phyloP scores from a whole-genome alignment of 169 alveolate genomes.

The Plasmodium coatneyi region DNA sequence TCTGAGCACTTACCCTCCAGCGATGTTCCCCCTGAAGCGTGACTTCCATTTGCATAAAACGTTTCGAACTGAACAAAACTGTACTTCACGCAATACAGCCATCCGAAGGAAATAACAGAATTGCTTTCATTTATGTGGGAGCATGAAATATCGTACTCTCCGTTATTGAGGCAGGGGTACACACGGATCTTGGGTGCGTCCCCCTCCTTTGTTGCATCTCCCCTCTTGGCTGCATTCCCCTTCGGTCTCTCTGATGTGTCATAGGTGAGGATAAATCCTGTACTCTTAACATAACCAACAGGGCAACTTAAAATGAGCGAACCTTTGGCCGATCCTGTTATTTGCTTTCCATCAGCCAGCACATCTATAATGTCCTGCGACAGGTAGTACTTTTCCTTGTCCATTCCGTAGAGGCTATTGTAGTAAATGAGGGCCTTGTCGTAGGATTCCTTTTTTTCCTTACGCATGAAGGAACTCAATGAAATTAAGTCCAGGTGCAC shows the following conservation, averaged over 20 bases:
- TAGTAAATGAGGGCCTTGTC: conserved; percentile 27
- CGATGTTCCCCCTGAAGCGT: neutral
- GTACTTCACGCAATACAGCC: conserved; percentile 59
- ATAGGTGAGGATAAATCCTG: conserved; percentile 39
- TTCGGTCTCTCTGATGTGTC: conserved; percentile 21
- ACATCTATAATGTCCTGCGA: conserved; percentile 42
- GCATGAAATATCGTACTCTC: conserved; percentile 59
- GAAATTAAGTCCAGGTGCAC: conserved; percentile 48
- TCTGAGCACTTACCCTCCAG: conserved; percentile 30
- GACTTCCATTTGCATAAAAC: neutral
- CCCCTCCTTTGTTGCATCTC: neutral
- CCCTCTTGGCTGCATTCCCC: neutral
- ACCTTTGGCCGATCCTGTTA: conserved; percentile 67
- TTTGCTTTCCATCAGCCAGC: conserved; percentile 46
- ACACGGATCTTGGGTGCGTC: conserved; percentile 2
- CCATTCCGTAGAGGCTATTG: conserved; percentile 33
- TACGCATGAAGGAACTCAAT: conserved; percentile 51
- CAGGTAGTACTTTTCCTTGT: conserved; percentile 44
- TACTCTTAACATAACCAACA: conserved; percentile 65
- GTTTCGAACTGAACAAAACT: conserved; percentile 50
- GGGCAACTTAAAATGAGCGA: conserved; percentile 66
- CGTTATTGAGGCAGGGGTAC: conserved; percentile 49
- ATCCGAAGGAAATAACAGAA: conserved; percentile 46
- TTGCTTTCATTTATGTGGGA: conserved; percentile 16
- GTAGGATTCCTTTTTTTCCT: conserved; percentile 40